Base-by-base conservation (phyloP, 2,329 filamentous ascomycete species). In the Coleophoma eucalyptorum region DNA sequence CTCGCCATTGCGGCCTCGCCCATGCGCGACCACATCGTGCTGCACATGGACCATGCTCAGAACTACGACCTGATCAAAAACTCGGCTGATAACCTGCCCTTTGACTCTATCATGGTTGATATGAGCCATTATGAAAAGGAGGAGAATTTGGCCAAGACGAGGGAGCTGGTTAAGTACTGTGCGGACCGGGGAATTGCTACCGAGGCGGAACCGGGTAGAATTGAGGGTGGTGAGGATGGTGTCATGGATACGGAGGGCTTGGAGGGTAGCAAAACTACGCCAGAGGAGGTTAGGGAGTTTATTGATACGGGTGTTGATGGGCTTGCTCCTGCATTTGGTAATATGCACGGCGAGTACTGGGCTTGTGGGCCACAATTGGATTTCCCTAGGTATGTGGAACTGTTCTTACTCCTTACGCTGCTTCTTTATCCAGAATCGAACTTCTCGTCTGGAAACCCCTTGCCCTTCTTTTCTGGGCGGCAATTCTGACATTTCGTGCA, bases 61-160 rank as follows among this genome's bases (percentile, higher is more conserved):
- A 76, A 75, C 7, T 77, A 79, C 26, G 76, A 75, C 49, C 75
- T 81, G 41, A 83, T 87, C 54, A 74, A 76, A 4, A 69, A 69
- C 0, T 82, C 81, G 0, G 80, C 80, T 0, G 73, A 78, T 1
- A 69, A 82, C 35, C 75, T 44, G 13, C 42, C 74, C 0, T 89
- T 89, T 56, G 86, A 89, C 64, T 78, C 74, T 48, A 88, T 90
- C 64, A 89, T 90, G 86, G 81, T 89, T 0, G 87, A 90, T 67
- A 90, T 90, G 85, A 81, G 76, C 51, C 86, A 89, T 63, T 82
- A 86, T 62, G 84, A 87, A 57, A 83, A 83, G 58, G 83, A 78
- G 50, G 84, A 89, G 69, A 90, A 90, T 62, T 71, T 90, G 37
- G 70, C 75, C 2, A 74, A 80, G 62, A 89, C 85, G 16, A 72